Evolutionary conservation across 345 rosid species (phyloP).

Genomic region (Eutrema heterophyllum): DNA sequence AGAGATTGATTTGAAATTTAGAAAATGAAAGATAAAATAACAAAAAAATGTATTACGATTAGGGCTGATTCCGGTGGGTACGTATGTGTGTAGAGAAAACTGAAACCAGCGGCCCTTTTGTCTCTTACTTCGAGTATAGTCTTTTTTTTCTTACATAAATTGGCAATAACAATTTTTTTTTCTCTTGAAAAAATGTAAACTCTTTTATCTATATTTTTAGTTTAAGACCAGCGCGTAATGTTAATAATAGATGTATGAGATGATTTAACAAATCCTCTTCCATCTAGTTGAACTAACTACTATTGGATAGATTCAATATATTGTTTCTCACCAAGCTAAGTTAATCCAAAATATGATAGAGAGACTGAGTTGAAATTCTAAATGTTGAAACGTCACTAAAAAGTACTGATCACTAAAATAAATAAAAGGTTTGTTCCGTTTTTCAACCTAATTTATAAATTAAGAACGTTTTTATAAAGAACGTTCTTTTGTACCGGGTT

Average conservation of each 20-base stretch:
- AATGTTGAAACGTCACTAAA: not conserved
- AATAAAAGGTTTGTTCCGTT: not conserved
- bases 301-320: not conserved
- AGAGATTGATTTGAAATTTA: constrained; percentile 2
- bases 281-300: not conserved
- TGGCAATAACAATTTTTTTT: not conserved
- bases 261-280: not conserved
- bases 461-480: too few relatives aligned
- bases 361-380: not conserved
- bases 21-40: not conserved
- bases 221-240: too few relatives aligned
- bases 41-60: not conserved
- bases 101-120: constrained; percentile 28
- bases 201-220: too few relatives aligned
- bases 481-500: not conserved
- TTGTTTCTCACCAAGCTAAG: not conserved
- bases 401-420: not conserved
- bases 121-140: not conserved
- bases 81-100: not conserved
- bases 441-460: not conserved
- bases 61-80: constrained; percentile 24
- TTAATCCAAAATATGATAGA: not conserved
- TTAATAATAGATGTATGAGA: too few relatives aligned
- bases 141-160: not conserved
- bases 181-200: too few relatives aligned